Evolutionary conservation across 768 basidiomycete species (phyloP).

Genomic region (Suillus luteus): DNA sequence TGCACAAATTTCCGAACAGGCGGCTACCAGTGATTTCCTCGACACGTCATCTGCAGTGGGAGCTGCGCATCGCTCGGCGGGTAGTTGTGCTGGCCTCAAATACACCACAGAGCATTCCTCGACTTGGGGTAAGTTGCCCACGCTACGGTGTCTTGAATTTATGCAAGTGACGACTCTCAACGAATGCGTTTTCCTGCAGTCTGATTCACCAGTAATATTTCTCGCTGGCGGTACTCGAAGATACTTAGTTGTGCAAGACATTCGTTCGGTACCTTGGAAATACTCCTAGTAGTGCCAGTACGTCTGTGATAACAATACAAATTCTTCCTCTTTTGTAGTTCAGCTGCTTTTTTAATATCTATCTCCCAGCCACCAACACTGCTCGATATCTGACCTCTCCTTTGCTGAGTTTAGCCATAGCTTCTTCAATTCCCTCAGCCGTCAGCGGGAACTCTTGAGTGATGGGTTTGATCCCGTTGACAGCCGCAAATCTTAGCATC

Average conservation of each 20-base stretch:
- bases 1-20: not conserved
- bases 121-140: not conserved
- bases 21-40: too few species aligned
- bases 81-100: too few species aligned
- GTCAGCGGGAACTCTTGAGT: constrained; percentile 36
- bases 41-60: too few species aligned
- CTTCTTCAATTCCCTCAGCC: constrained; percentile 32
- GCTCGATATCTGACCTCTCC: constrained; percentile 36
- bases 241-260: not conserved
- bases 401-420: constrained; percentile 25
- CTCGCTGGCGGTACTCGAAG: not conserved
- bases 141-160: not conserved
- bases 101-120: not conserved
- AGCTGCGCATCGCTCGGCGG: not conserved
- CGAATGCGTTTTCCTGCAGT: not conserved
- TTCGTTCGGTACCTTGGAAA: not conserved
- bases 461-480: constrained; percentile 31
- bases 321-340: not conserved
- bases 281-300: not conserved
- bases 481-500: constrained; percentile 39
- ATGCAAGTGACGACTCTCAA: not conserved
- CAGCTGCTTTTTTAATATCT: not conserved
- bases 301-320: not conserved
- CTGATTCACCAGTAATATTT: not conserved
- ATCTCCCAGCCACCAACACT: constrained; percentile 24